Percentiles rank a stretch among this genome's conserved stretches.
Evolutionary conservation across 2,329 filamentous ascomycete genomes (phyloP).

Genomic region (Fusarium subglutinans): DNA sequence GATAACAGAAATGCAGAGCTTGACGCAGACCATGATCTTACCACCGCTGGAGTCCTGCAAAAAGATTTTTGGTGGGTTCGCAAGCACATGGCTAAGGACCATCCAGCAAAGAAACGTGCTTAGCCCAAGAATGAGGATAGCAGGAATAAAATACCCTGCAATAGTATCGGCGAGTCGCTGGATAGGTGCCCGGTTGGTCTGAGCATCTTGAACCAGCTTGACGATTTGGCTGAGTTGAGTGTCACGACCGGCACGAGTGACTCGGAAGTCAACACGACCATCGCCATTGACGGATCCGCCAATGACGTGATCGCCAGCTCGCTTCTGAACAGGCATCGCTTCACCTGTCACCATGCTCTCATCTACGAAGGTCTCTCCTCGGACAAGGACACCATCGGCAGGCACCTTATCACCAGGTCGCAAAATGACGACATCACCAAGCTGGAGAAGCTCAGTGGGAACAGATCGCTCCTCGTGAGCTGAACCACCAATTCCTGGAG

Average conservation of each 20-base stretch:
- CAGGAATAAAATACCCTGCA: constrained; percentile 92
- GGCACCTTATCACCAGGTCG: constrained; percentile 97
- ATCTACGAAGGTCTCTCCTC: constrained; percentile 92
- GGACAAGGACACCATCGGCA: constrained; percentile 86
- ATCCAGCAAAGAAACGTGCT: constrained; percentile 93
- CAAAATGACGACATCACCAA: constrained; percentile 91
- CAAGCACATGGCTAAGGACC: constrained; percentile 86
- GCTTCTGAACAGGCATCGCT: constrained; percentile 93
- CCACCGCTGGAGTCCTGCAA: constrained; percentile 82
- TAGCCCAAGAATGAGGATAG: constrained; percentile 84
- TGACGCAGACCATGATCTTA: constrained; percentile 94
- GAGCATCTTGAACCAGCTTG: constrained; percentile 96
- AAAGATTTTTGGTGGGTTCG: constrained; percentile 90
- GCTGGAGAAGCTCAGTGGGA: constrained; percentile 92
- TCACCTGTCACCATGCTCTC: constrained; percentile 99
- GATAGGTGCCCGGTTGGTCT: constrained; percentile 93
- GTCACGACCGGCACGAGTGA: constrained; percentile 91
- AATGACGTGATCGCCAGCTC: constrained; percentile 80
- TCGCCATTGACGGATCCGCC: constrained; percentile 96
- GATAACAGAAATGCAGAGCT: constrained; percentile 97
- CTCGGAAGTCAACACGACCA: constrained; percentile 89
- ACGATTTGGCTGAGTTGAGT: constrained; percentile 98
- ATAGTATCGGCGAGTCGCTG: constrained; percentile 91
- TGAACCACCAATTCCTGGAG: constrained; percentile 57
- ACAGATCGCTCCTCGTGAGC: constrained; percentile 85